Percentiles rank a stretch among this genome's conserved stretches.
Evolutionary conservation across 2,329 filamentous ascomycete species (phyloP).

Genomic region (Exutisphaerella laricina): DNA sequence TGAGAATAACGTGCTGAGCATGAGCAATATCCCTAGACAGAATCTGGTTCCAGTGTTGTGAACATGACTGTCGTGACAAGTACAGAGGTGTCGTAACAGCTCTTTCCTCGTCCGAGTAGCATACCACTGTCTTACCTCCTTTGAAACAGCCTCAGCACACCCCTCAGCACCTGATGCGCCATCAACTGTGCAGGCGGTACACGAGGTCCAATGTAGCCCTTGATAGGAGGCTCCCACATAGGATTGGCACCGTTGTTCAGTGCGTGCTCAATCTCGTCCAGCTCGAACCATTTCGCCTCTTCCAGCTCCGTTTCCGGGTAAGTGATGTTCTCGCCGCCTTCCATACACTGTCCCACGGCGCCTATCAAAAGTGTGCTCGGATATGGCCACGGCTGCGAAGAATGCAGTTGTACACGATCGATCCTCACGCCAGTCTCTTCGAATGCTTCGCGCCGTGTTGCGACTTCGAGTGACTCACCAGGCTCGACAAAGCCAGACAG

Average conservation of each 20-base stretch:
- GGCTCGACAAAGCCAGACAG: conserved; percentile 69
- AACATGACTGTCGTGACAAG: too few species aligned
- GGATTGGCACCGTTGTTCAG: conserved; percentile 20
- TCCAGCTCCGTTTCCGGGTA: conserved; percentile 23
- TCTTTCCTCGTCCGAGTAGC: not conserved
- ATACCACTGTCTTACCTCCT: conserved; percentile 7
- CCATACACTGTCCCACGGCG: conserved; percentile 21
- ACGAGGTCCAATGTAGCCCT: conserved; percentile 19
- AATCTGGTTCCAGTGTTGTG: too few species aligned
- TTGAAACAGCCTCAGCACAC: conserved; percentile 20
- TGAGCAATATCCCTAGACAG: too few species aligned
- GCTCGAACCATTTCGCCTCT: conserved; percentile 23
- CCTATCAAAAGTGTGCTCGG: conserved; percentile 79
- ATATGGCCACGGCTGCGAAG: conserved; percentile 82
- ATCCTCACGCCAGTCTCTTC: conserved; percentile 75
- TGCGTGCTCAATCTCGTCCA: conserved; percentile 22
- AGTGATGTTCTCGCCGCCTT: conserved; percentile 20
- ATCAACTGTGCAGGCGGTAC: conserved; percentile 19
- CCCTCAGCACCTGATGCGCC: conserved; percentile 21
- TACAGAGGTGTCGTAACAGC: not conserved
- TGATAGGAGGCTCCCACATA: conserved; percentile 24
- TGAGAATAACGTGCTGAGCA: too few species aligned
- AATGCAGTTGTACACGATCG: conserved; percentile 74
- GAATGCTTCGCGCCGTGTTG: conserved; percentile 77
- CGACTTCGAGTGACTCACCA: conserved; percentile 78